Conservation (phyloP, 202 grass and related monocot genomes). For the Panicum hallii region DNA sequence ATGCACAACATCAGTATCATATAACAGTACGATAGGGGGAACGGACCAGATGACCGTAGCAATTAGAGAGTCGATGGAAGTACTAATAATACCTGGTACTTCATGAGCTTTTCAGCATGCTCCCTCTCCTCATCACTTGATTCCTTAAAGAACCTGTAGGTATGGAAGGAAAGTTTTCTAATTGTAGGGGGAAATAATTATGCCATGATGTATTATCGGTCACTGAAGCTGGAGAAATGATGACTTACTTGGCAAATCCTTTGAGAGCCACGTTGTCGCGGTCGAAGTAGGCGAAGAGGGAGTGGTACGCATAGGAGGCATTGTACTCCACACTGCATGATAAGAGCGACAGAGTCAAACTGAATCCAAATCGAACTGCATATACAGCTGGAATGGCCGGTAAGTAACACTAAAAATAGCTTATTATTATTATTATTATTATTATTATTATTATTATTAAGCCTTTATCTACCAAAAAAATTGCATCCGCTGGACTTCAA, state of each 20-base stretch:
- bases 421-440: too few species aligned
- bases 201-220: not conserved
- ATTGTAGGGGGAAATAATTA: not conserved
- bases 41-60: not conserved
- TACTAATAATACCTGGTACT: slow-evolving; percentile 66
- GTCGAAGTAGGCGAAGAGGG: slow-evolving; percentile 93
- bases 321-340: slow-evolving; percentile 82
- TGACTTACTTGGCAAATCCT: slow-evolving; percentile 82
- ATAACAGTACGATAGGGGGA: not conserved
- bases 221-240: not conserved
- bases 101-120: slow-evolving; percentile 84
- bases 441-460: too few species aligned
- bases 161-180: not conserved
- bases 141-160: slow-evolving; percentile 88
- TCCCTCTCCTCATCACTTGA: slow-evolving; percentile 84
- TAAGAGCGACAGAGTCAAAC: not conserved
- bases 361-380: not conserved
- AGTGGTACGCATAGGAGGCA: slow-evolving; percentile 90
- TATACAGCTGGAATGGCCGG: too few species aligned
- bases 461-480: too few species aligned
- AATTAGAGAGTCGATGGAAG: not conserved
- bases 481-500: not conserved
- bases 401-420: too few species aligned
- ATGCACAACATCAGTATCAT: not conserved
- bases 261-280: slow-evolving; percentile 90